Conservation (phyloP, 2,329 filamentous ascomycete species). For the Nothophoma quercina region DNA sequence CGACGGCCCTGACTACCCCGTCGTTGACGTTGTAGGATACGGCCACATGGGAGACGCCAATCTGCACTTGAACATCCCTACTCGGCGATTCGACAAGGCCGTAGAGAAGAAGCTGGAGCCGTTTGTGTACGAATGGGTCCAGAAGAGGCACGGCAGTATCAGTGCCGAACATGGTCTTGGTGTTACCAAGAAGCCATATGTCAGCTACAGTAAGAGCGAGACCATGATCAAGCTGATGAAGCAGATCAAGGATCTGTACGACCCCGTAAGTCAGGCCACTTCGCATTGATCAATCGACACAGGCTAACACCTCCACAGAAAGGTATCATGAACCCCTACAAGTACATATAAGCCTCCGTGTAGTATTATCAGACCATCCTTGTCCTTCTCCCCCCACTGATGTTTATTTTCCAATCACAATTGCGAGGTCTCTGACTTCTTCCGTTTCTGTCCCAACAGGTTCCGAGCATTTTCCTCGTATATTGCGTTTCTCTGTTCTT, state of each 20-base stretch:
- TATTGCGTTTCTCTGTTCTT: slow-evolving; percentile 46
- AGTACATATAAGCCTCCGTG: slow-evolving; percentile 71
- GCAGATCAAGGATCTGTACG: slow-evolving; percentile 91
- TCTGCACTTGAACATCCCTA: slow-evolving; percentile 88
- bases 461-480: slow-evolving; percentile 51
- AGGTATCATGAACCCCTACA: slow-evolving; percentile 99
- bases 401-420: neutral
- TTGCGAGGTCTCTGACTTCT: neutral
- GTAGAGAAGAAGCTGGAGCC: slow-evolving; percentile 91
- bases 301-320: slow-evolving; percentile 65
- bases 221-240: slow-evolving; percentile 92
- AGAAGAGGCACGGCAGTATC: slow-evolving; percentile 86
- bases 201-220: slow-evolving; percentile 89
- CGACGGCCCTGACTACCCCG: slow-evolving; percentile 77
- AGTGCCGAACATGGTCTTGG: slow-evolving; percentile 96
- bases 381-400: neutral
- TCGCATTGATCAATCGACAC: neutral
- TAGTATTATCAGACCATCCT: slow-evolving; percentile 10
- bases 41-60: slow-evolving; percentile 99
- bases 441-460: slow-evolving; percentile 31
- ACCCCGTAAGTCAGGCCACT: slow-evolving; percentile 76
- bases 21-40: slow-evolving; percentile 91
- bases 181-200: slow-evolving; percentile 93
- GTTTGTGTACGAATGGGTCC: slow-evolving; percentile 97
- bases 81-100: slow-evolving; percentile 81